Evolutionary conservation across 1,284 basidiomycete species (phyloP).

Genomic region (Cryptococcus amylolentus): DNA sequence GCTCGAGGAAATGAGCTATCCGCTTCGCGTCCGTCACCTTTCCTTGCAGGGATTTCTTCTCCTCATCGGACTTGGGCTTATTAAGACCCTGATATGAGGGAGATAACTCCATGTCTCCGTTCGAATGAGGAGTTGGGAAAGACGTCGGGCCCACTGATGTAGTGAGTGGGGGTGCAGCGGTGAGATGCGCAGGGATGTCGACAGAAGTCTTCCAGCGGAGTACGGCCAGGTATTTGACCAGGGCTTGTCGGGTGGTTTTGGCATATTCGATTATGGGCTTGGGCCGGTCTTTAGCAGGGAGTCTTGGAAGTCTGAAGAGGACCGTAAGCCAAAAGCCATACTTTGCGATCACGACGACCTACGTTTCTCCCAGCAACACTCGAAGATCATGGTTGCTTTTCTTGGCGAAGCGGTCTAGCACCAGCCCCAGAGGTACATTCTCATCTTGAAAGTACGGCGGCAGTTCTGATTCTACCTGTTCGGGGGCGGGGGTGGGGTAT

Average conservation of each 20-base stretch:
- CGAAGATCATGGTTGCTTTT: slow-evolving; percentile 39
- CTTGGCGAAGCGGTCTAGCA: slow-evolving; percentile 35
- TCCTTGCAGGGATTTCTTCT: slow-evolving; percentile 17
- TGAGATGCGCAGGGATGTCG: slow-evolving; percentile 22
- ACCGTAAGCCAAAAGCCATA: background rate
- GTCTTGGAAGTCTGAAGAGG: slow-evolving; percentile 18
- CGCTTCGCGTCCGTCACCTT: slow-evolving; percentile 44
- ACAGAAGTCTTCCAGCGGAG: slow-evolving; percentile 45
- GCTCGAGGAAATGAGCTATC: slow-evolving; percentile 39
- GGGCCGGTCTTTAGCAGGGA: slow-evolving; percentile 29
- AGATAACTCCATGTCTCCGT: slow-evolving; percentile 34
- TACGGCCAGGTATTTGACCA: slow-evolving; percentile 45
- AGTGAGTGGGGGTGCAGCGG: slow-evolving; percentile 1
- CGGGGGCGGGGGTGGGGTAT: slow-evolving; percentile 37
- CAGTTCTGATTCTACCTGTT: slow-evolving; percentile 41
- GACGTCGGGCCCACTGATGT: slow-evolving; percentile 12
- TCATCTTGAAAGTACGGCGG: slow-evolving; percentile 42
- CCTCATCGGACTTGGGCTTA: slow-evolving; percentile 26
- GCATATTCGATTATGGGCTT: slow-evolving; percentile 43
- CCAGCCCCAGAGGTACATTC: slow-evolving; percentile 33
- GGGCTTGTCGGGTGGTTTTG: slow-evolving; percentile 38
- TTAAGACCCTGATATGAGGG: slow-evolving; percentile 28
- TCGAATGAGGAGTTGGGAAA: slow-evolving; percentile 43
- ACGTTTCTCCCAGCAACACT: slow-evolving; percentile 33
- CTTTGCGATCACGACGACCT: slow-evolving; percentile 8